phyloP scores from a whole-genome alignment of 495 filamentous ascomycete genomes.

The Evansstolkia leycettana region DNA sequence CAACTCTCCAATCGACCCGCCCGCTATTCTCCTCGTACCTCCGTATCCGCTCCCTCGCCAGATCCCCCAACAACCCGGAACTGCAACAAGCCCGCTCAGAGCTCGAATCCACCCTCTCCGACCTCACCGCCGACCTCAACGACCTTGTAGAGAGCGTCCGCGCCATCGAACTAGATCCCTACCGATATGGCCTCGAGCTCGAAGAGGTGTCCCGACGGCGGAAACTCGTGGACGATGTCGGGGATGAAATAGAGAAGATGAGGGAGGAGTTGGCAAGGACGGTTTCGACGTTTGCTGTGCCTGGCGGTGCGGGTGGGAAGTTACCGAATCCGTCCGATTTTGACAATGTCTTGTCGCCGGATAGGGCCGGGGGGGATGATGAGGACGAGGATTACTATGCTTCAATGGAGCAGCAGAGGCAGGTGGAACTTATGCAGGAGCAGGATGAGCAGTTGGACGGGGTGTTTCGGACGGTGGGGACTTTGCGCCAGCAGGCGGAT shows the following conservation, averaged over 20 bases:
- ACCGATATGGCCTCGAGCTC: slow-evolving; percentile 75
- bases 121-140: slow-evolving; percentile 73
- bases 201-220: slow-evolving; percentile 73
- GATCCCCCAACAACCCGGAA: slow-evolving; percentile 64
- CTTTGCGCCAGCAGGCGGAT: slow-evolving; percentile 76
- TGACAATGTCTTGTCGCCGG: slow-evolving; percentile 23
- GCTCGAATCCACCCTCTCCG: slow-evolving; percentile 62
- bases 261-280: slow-evolving; percentile 59
- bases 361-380: slow-evolving; percentile 20
- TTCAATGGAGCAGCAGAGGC: slow-evolving; percentile 86
- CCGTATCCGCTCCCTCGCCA: slow-evolving; percentile 79
- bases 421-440: slow-evolving; percentile 83
- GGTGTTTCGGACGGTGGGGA: slow-evolving; percentile 86
- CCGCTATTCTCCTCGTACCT: slow-evolving; percentile 89
- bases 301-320: slow-evolving; percentile 9
- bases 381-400: slow-evolving; percentile 53
- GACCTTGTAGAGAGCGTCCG: slow-evolving; percentile 82
- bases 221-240: slow-evolving; percentile 79
- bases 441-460: slow-evolving; percentile 89
- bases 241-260: slow-evolving; percentile 80
- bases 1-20: slow-evolving; percentile 64
- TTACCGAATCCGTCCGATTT: slow-evolving; percentile 67
- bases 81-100: slow-evolving; percentile 72
- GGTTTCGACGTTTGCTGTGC: slow-evolving; percentile 19
- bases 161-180: slow-evolving; percentile 80